These are phyloP conservation scores for Pseudopithomyces maydicus DNA, from an alignment of 2,329 filamentous ascomycete genomes.

Conservation along the genomic window DNA sequence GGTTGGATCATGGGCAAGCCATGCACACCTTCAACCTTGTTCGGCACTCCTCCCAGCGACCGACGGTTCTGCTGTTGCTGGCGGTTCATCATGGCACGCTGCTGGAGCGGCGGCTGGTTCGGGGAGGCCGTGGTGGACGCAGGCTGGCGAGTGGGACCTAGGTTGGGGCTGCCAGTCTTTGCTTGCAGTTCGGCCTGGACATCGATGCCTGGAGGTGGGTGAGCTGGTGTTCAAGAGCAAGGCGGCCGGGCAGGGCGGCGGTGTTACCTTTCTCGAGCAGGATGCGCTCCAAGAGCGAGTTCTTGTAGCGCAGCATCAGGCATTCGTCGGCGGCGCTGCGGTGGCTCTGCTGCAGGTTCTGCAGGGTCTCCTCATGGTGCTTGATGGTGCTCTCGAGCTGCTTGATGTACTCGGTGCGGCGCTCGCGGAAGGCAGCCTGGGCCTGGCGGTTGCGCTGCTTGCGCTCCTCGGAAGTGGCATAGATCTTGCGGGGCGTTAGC, in stretches of 20 bases:
- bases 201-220: conserved; percentile 74
- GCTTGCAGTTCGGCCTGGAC: conserved; percentile 93
- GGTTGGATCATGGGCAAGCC: conserved; percentile 48
- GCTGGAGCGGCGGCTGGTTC: conserved; percentile 69
- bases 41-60: conserved; percentile 73
- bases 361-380: conserved; percentile 91
- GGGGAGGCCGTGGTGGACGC: conserved; percentile 62
- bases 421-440: conserved; percentile 94
- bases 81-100: conserved; percentile 79
- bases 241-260: conserved; percentile 4
- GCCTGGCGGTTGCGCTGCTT: conserved; percentile 98
- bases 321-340: conserved; percentile 95
- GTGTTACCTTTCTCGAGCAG: conserved; percentile 86
- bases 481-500: conserved; percentile 71
- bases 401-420: conserved; percentile 98
- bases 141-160: conserved; percentile 64
- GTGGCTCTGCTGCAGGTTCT: conserved; percentile 91
- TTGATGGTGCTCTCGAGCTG: conserved; percentile 97
- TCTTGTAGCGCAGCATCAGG: conserved; percentile 97
- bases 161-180: conserved; percentile 85
- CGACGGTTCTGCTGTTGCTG: conserved; percentile 71
- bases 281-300: conserved; percentile 92
- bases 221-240: neutral
- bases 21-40: conserved; percentile 63
- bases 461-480: conserved; percentile 96